Conservation (phyloP, 2,329 filamentous ascomycete species). For the Coleophoma crateriformis region DNA sequence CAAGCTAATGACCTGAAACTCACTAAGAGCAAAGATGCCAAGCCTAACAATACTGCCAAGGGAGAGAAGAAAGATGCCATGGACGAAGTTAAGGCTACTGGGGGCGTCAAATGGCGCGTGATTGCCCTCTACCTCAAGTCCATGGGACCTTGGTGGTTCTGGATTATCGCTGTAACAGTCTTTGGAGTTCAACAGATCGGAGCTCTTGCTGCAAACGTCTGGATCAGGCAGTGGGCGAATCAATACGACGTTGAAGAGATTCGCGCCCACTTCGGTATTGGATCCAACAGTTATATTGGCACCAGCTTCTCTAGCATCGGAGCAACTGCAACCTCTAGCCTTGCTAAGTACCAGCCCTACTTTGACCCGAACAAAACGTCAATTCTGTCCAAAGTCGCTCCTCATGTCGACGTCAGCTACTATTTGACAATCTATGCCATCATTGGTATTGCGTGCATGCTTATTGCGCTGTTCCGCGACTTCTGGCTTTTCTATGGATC, state of each 20-base stretch:
- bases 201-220: constrained; percentile 83
- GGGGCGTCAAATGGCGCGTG: constrained; percentile 82
- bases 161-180: constrained; percentile 67
- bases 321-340: constrained; percentile 13
- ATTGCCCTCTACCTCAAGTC: constrained; percentile 78
- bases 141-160: constrained; percentile 98
- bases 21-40: constrained; percentile 39
- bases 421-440: constrained; percentile 79
- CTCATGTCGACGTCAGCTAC: constrained; percentile 73
- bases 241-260: constrained; percentile 54
- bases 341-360: constrained; percentile 24
- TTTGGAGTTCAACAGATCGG: constrained; percentile 82
- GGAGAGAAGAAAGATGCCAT: constrained; percentile 41
- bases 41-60: constrained; percentile 21
- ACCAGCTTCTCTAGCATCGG: constrained; percentile 21
- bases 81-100: constrained; percentile 75
- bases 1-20: constrained; percentile 40
- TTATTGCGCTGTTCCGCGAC: constrained; percentile 79
- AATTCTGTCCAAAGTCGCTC: constrained; percentile 19
- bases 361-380: constrained; percentile 26
- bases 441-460: constrained; percentile 71
- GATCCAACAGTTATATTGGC: constrained; percentile 17
- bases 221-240: constrained; percentile 95
- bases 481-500: constrained; percentile 90
- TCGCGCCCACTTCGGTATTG: constrained; percentile 8